Evolutionary conservation across 495 filamentous ascomycete species (phyloP), one percentile per base, ranked within the genome.

Genomic region (Daldinia concentrica): DNA sequence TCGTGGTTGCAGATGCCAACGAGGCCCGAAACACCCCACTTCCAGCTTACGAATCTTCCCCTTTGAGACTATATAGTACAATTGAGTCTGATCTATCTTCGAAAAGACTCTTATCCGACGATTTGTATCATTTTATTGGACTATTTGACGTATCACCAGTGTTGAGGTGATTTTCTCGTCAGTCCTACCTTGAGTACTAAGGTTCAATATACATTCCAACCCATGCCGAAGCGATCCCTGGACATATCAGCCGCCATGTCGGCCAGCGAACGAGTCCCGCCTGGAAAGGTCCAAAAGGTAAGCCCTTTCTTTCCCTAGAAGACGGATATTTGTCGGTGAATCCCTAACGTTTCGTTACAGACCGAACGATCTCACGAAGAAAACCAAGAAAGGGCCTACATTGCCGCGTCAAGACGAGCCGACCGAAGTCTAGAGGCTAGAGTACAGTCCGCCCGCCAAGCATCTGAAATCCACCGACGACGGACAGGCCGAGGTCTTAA

Each of bases 311-410:
- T 9, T 48, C 41, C 3, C 0, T 22, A 11, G 0, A 26, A 34
- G 26, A 0, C n/a, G 22, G 1, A 14, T 8, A 8, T 19, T 27
- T 37, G 0, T n/a, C 11, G 55, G 26, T 8, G 6, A 39, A 2
- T 14, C 37, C 37, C 60, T 72, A 76, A 74, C 64, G 22, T 36
- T 39, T 37, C 17, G 4, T 2, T 2, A 24, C 51, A 93, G 86
- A 89, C 89, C 1, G 88, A 91, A 72, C 81, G 92, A 32, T 91
- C 89, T 7, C 90, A 92, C 70, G 93, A 95, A 78, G 94, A 98
- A 79, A 97, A 98, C 68, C 92, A 95, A 79, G 95, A 98, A 80
- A 86, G 94, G 70, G 95, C 95, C 41, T 98, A 97, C 74, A 95
- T 98, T 72, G 95, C 95, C 9, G 95, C 95, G 2, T 98, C 95